Evolutionary conservation across 2,329 filamentous ascomycete species (phyloP).

Genomic region (Emmonsiellopsis sp.): DNA sequence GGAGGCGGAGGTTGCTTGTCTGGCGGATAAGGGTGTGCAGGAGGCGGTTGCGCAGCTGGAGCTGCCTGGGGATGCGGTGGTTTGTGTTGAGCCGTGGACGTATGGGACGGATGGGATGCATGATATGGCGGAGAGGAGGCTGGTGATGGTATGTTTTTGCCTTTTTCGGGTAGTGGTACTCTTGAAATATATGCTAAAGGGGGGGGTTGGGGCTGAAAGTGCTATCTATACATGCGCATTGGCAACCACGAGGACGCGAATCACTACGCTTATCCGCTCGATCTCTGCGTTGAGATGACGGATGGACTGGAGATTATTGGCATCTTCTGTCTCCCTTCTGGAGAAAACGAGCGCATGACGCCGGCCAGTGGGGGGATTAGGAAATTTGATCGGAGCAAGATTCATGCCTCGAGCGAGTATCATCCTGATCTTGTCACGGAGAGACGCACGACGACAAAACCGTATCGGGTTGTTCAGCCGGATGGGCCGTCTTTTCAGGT

Average conservation of each 20-base stretch:
- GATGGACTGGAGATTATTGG: constrained; percentile 37
- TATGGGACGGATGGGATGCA: constrained; percentile 47
- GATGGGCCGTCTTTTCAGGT: constrained; percentile 57
- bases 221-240: constrained; percentile 33
- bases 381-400: constrained; percentile 33
- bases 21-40: constrained; percentile 35
- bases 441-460: constrained; percentile 42
- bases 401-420: constrained; percentile 25
- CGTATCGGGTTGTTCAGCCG: constrained; percentile 62
- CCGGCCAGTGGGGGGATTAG: constrained; percentile 20
- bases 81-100: constrained; percentile 47
- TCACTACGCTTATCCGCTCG: constrained; percentile 49
- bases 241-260: constrained; percentile 40
- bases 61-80: constrained; percentile 35
- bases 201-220: constrained; percentile 11
- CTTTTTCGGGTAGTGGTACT: neutral
- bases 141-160: neutral
- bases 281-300: constrained; percentile 40
- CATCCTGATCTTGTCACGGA: constrained; percentile 8
- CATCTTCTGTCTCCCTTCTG: constrained; percentile 40
- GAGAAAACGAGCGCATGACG: constrained; percentile 25
- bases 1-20: constrained; percentile 38
- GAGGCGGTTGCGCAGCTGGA: constrained; percentile 33
- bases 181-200: too few relatives aligned
- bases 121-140: constrained; percentile 29